Conservation (phyloP, 805 yeast species). For the Sugiyamaella valdiviana region DNA sequence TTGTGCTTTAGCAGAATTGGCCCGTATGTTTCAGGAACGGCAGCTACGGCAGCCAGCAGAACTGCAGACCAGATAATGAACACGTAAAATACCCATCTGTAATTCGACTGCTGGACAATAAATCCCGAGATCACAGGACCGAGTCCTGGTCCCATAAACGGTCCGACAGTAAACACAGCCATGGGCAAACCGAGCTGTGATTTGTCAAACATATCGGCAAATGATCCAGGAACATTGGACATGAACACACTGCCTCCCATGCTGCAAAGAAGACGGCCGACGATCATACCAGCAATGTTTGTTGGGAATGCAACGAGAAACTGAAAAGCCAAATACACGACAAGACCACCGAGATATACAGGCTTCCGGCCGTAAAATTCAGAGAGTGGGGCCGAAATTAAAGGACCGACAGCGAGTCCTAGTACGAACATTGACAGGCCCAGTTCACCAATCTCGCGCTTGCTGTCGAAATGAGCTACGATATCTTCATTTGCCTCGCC, state of each 20-base stretch:
- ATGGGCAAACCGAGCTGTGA: constrained; percentile 64
- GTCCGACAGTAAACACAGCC: constrained; percentile 68
- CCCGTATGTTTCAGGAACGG: constrained; percentile 66
- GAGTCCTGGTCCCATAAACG: constrained; percentile 69
- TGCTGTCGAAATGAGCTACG: constrained; percentile 32
- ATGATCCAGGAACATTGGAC: constrained; percentile 79
- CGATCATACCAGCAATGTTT: constrained; percentile 34
- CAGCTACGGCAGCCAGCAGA: constrained; percentile 43
- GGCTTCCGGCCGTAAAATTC: constrained; percentile 65
- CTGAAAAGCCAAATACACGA: constrained; percentile 42
- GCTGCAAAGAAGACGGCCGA: constrained; percentile 69
- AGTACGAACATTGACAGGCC: constrained; percentile 47
- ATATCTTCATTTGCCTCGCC: constrained; percentile 40
- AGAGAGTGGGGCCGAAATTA: constrained; percentile 62
- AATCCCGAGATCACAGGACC: constrained; percentile 62
- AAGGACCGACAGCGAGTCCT: constrained; percentile 60
- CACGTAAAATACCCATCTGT: constrained; percentile 67
- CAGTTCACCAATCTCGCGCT: constrained; percentile 40
- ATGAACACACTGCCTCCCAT: constrained; percentile 74
- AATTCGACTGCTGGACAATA: constrained; percentile 51
- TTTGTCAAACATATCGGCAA: constrained; percentile 68
- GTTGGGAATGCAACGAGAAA: constrained; percentile 42
- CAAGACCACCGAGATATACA: constrained; percentile 49
- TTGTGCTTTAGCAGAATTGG: constrained; percentile 67
- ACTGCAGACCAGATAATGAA: constrained; percentile 56